A percentile compares a stretch with the other conserved stretches of the same genome.
Conservation (phyloP, 176 grass and related monocot species). For the Aegilops longissima region DNA sequence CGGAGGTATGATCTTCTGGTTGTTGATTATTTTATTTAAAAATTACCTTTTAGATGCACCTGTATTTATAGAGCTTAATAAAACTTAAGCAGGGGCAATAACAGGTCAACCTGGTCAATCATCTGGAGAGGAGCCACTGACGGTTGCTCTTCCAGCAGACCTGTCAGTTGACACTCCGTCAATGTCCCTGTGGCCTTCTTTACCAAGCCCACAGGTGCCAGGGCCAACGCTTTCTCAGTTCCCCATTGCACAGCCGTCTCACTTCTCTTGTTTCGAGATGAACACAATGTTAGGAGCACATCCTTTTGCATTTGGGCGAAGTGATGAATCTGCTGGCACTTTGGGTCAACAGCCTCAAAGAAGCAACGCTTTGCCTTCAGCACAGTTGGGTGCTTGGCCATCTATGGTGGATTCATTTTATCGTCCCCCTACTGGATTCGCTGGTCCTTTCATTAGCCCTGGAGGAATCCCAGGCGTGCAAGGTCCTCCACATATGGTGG, state of each 20-base stretch:
- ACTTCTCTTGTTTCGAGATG: conserved; percentile 94
- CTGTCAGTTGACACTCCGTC: conserved; percentile 86
- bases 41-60: conserved; percentile 13
- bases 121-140: conserved; percentile 61
- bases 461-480: conserved; percentile 87
- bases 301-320: conserved; percentile 75
- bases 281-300: conserved; percentile 69
- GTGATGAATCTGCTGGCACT: conserved; percentile 68
- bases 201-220: conserved; percentile 76
- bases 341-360: conserved; percentile 83
- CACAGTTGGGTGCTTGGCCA: conserved; percentile 66
- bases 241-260: conserved; percentile 65
- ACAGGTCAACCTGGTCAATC: conserved; percentile 56
- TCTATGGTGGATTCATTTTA: conserved; percentile 87
- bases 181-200: conserved; percentile 74
- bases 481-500: conserved; percentile 90
- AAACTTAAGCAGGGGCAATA: conserved; percentile 36
- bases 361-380: conserved; percentile 52
- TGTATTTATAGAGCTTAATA: conserved; percentile 31
- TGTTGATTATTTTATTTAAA: conserved; percentile 29
- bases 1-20: conserved; percentile 50
- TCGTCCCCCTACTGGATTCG: conserved; percentile 69
- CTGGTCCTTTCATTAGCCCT: conserved; percentile 82
- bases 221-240: conserved; percentile 82
- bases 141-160: conserved; percentile 92